Base-by-base conservation (phyloP, 257 asterid species). In the Solanum chiquidenum region DNA sequence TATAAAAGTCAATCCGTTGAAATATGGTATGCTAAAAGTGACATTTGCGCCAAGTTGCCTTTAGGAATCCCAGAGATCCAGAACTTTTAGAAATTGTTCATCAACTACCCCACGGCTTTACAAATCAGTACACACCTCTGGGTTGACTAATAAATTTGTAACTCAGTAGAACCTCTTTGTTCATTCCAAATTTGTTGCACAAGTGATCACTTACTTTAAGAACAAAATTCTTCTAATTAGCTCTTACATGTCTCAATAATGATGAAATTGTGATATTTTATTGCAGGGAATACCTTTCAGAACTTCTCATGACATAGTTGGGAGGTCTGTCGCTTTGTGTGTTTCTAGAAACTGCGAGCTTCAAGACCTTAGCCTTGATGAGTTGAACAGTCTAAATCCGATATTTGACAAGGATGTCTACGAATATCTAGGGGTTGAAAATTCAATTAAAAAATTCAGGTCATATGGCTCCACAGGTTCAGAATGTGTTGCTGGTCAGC, bases 391-490 rank as follows among this genome's bases (percentile, higher is more conserved):
- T 82, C 89, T 97, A 89, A 92, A 92, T 88, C 89, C 95, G 12
- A 40, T 91, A 12, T 95, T 96, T 66, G 98, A 92, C n/a, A 86
- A 92, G 86, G 99, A 96, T 46, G 99, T 96, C 46, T 96, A 92
- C 14, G 94, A 91, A 69, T 97, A 86, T 89, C 96, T 97, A 83
- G 99, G 99, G 60, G 99, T 96, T 7, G 97, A 95, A 88, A 97
- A 97, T 87, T 73, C 99, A 35, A 92, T 97, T 9, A 92, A 94
- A 87, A 97, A 94, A 80, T 97, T 97, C 93, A 92, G 93, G 83
- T 97, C 99, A 11, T 97, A 97, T 88, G 99, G 99, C 86, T 97
- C 99, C 52, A 96, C 99, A 1, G 99, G 99, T 86, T 93, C 98
- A 11, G 95, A 91, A 83, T 96, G 98, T 79, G 99, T 97, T 33